Evolutionary conservation across 345 rosid species (phyloP).

Genomic region (Zanthoxylum bungeanum): DNA sequence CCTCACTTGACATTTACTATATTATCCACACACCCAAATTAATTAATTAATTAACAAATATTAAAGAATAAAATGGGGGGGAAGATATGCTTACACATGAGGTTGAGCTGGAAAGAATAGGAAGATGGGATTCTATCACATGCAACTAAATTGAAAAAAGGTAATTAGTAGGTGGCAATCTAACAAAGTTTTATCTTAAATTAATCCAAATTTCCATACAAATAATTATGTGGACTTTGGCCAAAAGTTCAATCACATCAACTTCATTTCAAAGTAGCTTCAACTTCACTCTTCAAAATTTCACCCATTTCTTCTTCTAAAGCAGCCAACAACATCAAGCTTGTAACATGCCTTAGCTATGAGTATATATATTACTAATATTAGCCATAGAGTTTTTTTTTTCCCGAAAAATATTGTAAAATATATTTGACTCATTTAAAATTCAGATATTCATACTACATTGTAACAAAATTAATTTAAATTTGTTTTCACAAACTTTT

Average conservation of each 20-base stretch:
- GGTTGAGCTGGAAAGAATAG: conserved; percentile 35
- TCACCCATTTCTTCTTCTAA: neutral
- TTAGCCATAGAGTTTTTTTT: no score
- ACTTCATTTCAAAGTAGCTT: conserved; percentile 13
- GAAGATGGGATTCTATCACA: conserved; percentile 42
- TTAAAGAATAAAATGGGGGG: no score
- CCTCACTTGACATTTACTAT: neutral
- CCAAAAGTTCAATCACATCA: neutral
- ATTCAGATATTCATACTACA: no score
- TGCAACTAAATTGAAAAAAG: conserved; percentile 31
- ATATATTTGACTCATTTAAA: no score
- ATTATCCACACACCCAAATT: neutral
- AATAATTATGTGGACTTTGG: conserved; percentile 5
- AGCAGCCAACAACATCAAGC: neutral
- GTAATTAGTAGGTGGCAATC: conserved; percentile 15
- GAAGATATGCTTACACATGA: no score
- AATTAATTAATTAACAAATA: no score
- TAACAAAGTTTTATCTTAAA: conserved; percentile 9
- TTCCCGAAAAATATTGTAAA: no score
- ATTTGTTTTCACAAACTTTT: no score
- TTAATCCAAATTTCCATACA: neutral
- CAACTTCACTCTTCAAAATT: neutral
- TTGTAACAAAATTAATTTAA: no score
- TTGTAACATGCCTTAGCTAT: no score
- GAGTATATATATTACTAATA: no score